These are phyloP conservation scores for Lipomyces japonicus DNA, from an alignment of 805 yeast genomes.

Conservation along the genomic window DNA sequence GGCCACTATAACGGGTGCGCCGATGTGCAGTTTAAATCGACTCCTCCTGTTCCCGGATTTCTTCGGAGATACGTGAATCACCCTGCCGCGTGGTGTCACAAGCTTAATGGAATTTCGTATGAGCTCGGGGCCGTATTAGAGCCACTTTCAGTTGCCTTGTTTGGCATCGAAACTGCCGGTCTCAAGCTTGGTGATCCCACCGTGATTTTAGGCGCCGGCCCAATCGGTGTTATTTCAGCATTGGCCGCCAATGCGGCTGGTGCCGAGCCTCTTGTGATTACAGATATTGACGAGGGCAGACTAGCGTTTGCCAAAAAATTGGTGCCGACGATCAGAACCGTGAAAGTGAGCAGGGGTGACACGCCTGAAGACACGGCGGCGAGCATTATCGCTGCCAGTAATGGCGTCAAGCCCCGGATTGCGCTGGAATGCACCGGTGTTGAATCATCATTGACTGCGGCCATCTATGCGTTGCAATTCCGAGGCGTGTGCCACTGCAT, in stretches of 20 bases:
- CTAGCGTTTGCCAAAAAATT: conserved; percentile 47
- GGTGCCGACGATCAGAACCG: conserved; percentile 48
- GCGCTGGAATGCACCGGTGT: conserved; percentile 56
- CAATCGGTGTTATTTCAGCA: conserved; percentile 53
- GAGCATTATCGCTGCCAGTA: conserved; percentile 37
- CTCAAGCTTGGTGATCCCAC: conserved; percentile 49
- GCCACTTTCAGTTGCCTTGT: conserved; percentile 53
- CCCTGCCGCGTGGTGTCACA: conserved; percentile 40
- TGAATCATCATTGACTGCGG: conserved; percentile 47
- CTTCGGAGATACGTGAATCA: conserved; percentile 39
- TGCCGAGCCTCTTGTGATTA: conserved; percentile 50
- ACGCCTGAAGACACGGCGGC: conserved; percentile 38
- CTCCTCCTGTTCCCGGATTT: conserved; percentile 40
- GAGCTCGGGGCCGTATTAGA: conserved; percentile 56
- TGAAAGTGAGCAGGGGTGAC: conserved; percentile 44
- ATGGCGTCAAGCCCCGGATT: conserved; percentile 44
- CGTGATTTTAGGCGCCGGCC: conserved; percentile 55
- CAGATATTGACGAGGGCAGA: conserved; percentile 47
- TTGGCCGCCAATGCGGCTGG: conserved; percentile 51
- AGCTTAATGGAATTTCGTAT: conserved; percentile 43
- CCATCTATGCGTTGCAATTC: conserved; percentile 47
- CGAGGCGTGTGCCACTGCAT: conserved; percentile 48
- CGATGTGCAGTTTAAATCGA: conserved; percentile 38
- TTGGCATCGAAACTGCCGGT: conserved; percentile 49
- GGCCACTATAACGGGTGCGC: conserved; percentile 42